phyloP scores from a whole-genome alignment of 345 rosid species.

The Jatropha curcas region DNA sequence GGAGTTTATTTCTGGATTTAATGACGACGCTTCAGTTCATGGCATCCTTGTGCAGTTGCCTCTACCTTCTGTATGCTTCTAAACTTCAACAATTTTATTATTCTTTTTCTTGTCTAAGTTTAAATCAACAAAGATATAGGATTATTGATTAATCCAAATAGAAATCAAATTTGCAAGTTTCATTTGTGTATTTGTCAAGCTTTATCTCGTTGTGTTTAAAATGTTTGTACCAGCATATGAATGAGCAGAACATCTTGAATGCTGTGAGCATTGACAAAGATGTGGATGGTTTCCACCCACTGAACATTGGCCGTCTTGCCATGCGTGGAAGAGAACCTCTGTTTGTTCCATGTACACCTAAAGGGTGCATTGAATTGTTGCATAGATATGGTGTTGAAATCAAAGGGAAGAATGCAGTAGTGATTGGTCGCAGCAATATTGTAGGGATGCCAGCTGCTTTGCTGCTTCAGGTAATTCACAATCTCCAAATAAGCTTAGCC shows the following conservation, averaged over 20 bases:
- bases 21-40: slow-evolving; percentile 68
- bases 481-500: neutral
- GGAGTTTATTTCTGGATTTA: slow-evolving; percentile 54
- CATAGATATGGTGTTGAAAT: slow-evolving; percentile 66
- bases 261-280: slow-evolving; percentile 80
- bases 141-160: neutral
- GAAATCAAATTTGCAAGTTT: neutral
- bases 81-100: neutral
- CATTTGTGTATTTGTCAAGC: neutral
- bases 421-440: slow-evolving; percentile 88
- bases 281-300: slow-evolving; percentile 88
- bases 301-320: slow-evolving; percentile 81
- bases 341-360: slow-evolving; percentile 86
- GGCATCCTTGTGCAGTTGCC: slow-evolving; percentile 95
- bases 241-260: slow-evolving; percentile 70
- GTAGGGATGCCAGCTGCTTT: slow-evolving; percentile 96
- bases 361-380: slow-evolving; percentile 87
- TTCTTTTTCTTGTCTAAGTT: neutral
- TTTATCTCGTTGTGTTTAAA: neutral
- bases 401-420: slow-evolving; percentile 84
- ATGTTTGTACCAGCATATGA: slow-evolving; percentile 59
- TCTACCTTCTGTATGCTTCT: slow-evolving; percentile 63
- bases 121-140: neutral
- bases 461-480: slow-evolving; percentile 59
- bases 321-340: slow-evolving; percentile 86